Evolutionary conservation across 805 yeast species (phyloP).

Genomic region (Saccharomycopsis guyanensis): DNA sequence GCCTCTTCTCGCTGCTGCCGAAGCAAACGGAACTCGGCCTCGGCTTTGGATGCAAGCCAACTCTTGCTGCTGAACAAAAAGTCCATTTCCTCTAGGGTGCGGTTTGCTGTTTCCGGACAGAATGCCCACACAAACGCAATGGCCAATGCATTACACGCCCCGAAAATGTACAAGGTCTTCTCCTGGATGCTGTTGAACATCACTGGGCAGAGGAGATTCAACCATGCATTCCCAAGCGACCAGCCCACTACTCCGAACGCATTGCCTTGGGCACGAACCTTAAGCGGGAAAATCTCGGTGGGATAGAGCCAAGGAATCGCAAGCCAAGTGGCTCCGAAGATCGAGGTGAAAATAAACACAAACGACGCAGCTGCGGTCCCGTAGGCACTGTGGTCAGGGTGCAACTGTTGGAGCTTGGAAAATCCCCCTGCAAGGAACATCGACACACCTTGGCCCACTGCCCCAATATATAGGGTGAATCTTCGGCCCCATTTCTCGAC

Average conservation of each 20-base stretch:
- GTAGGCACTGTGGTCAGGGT: conserved; percentile 34
- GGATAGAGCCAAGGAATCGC: conserved; percentile 58
- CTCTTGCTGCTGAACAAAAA: conserved; percentile 42
- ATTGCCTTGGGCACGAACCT: conserved; percentile 51
- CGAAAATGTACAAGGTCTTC: conserved; percentile 65
- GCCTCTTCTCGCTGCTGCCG: neutral
- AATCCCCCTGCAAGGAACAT: conserved; percentile 43
- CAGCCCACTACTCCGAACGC: conserved; percentile 56
- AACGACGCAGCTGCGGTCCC: conserved; percentile 63
- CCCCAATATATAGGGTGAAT: conserved; percentile 43
- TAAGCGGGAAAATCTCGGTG: conserved; percentile 53
- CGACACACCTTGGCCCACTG: conserved; percentile 40
- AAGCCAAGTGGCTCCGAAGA: conserved; percentile 46
- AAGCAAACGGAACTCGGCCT: neutral
- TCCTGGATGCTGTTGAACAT: conserved; percentile 42
- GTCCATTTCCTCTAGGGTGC: conserved; percentile 67
- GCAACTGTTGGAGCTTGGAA: conserved; percentile 29
- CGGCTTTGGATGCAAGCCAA: neutral
- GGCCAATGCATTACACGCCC: conserved; percentile 49
- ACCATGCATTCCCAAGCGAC: conserved; percentile 56
- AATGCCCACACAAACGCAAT: conserved; percentile 55
- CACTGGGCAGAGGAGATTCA: conserved; percentile 59
- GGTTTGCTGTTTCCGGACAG: conserved; percentile 72
- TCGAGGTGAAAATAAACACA: conserved; percentile 36
- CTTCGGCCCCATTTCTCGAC: conserved; percentile 64